Evolutionary conservation across 139 green algal genomes (phyloP).

Genomic region (Edaphochlamys debaryana): DNA sequence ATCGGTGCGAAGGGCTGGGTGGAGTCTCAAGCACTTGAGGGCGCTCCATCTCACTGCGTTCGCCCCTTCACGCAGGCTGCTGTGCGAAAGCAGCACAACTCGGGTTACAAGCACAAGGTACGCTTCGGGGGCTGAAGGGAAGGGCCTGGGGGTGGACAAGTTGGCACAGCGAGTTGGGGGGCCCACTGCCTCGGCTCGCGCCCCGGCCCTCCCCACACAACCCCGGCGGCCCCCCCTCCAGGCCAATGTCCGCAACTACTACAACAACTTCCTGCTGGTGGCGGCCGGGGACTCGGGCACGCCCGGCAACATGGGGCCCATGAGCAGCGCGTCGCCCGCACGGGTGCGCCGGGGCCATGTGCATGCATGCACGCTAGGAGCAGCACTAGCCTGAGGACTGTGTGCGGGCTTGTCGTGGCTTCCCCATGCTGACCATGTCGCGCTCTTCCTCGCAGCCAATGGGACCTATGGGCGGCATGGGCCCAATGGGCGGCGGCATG

Average conservation of each 20-base stretch:
- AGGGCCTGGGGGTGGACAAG: not conserved
- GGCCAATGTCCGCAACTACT: slow-evolving; percentile 95
- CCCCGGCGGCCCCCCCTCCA: slow-evolving; percentile 21
- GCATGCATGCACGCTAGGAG: not conserved
- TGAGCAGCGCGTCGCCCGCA: slow-evolving; percentile 16
- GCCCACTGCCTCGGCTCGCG: not conserved
- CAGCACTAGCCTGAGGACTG: not conserved
- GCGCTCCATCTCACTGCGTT: not conserved
- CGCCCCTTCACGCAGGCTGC: slow-evolving; percentile 68
- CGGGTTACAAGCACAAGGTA: slow-evolving; percentile 96
- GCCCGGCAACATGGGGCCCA: slow-evolving; percentile 29
- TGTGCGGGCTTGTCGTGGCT: not conserved
- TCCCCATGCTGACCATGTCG: not conserved
- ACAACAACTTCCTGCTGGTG: slow-evolving; percentile 86
- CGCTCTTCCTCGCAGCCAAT: not conserved
- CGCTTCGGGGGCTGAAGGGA: not conserved
- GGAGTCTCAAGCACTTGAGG: not conserved
- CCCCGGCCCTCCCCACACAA: not conserved
- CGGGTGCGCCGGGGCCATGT: not conserved
- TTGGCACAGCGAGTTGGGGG: not conserved
- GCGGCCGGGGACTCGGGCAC: not conserved
- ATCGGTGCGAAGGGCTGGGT: slow-evolving; percentile 65
- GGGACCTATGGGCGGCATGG: slow-evolving; percentile 28
- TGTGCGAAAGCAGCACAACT: slow-evolving; percentile 97
- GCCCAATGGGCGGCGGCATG: slow-evolving; percentile 32